A percentile compares a stretch with the other conserved stretches of the same genome.
phyloP scores from a whole-genome alignment of 108 stramenopile species.

The Schizochytrium sp. region DNA sequence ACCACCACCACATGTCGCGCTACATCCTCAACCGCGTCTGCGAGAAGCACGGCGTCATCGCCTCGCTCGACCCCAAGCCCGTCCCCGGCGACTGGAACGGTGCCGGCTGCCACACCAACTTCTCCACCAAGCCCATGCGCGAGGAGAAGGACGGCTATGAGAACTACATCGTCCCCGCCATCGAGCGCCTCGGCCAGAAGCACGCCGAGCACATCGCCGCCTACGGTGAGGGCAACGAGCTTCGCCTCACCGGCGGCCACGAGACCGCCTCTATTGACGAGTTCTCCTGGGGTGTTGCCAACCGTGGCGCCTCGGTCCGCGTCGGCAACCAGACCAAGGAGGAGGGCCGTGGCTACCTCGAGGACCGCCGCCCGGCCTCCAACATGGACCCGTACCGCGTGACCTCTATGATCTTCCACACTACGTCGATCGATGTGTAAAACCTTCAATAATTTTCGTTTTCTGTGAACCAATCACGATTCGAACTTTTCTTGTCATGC shows the following conservation, averaged over 20 bases:
- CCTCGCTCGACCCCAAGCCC: constrained; percentile 92
- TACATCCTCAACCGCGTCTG: constrained; percentile 91
- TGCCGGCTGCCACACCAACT: constrained; percentile 94
- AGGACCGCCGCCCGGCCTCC: constrained; percentile 91
- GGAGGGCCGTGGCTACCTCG: constrained; percentile 91
- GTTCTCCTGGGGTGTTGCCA: constrained; percentile 92
- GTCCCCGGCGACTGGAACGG: constrained; percentile 99
- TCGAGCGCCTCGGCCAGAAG: constrained; percentile 88
- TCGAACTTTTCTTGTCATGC: no score
- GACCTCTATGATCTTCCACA: constrained; percentile 85
- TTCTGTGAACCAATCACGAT: no score
- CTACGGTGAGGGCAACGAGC: constrained; percentile 93
- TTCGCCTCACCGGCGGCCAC: constrained; percentile 83
- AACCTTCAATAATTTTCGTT: no score
- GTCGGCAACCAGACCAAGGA: constrained; percentile 83
- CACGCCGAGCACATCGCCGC: constrained; percentile 89
- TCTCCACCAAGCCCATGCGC: constrained; percentile 88
- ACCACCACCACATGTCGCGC: constrained; percentile 86
- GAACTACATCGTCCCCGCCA: constrained; percentile 71
- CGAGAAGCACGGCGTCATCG: constrained; percentile 91
- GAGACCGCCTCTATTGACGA: constrained; percentile 84
- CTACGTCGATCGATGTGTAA: constrained; percentile 35
- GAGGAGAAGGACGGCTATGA: constrained; percentile 74
- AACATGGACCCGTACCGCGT: constrained; percentile 96
- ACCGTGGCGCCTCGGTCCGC: constrained; percentile 87